Conservation (phyloP, 2,329 filamentous ascomycete species). For the Aschersonia sp. region DNA sequence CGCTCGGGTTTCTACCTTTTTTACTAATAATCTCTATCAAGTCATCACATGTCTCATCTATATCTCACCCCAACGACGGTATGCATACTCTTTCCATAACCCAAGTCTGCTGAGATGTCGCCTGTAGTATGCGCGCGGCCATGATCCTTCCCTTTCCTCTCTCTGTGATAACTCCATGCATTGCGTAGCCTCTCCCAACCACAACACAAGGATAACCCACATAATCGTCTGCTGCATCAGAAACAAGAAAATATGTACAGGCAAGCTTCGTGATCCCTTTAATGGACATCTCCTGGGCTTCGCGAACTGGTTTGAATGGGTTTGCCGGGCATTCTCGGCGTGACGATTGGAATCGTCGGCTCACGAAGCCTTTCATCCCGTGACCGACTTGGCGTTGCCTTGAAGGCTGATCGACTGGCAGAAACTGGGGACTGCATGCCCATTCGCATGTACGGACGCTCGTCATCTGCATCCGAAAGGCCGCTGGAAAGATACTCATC, state of each 20-base stretch:
- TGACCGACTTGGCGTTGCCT: constrained; percentile 16
- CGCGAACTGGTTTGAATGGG: constrained; percentile 17
- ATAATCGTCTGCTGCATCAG: not conserved
- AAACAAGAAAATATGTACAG: not conserved
- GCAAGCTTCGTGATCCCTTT: not conserved
- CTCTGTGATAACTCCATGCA: no score
- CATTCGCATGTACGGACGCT: constrained; percentile 37
- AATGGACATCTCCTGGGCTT: constrained; percentile 21
- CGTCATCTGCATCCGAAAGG: constrained; percentile 64
- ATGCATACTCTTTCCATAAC: no score
- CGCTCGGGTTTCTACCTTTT: no score
- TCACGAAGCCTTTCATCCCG: constrained; percentile 18
- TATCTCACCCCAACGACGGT: no score
- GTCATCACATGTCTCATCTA: no score
- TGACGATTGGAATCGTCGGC: constrained; percentile 22
- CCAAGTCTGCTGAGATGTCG: no score
- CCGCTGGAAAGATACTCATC: constrained; percentile 62
- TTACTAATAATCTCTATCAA: no score
- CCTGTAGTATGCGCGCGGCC: no score
- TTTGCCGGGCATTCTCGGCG: constrained; percentile 24
- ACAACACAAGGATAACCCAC: not conserved
- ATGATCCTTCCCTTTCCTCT: no score
- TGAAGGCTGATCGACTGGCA: constrained; percentile 31
- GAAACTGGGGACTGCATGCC: constrained; percentile 46
- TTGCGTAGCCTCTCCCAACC: no score